These are phyloP conservation scores for Fusarium secorum DNA, from an alignment of 2,329 filamentous ascomycete species.

Conservation along the genomic window DNA sequence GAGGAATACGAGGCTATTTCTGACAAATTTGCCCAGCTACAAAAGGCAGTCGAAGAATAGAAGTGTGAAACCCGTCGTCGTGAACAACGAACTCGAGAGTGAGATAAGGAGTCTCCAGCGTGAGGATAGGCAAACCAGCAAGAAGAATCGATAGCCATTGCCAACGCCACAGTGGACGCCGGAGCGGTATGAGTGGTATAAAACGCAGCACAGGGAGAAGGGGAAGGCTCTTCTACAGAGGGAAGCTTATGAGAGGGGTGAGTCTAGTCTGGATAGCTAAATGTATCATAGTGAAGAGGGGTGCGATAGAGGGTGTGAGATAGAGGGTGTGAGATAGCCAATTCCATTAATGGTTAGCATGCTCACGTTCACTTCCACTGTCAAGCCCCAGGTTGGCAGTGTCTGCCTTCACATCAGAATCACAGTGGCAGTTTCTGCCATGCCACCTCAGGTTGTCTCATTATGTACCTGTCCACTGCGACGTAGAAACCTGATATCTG, in stretches of 20 bases:
- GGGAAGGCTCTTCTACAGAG: not conserved
- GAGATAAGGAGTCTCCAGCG: not conserved
- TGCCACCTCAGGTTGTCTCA: not conserved
- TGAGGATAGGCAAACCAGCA: no score
- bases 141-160: not conserved
- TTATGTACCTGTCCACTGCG: not conserved
- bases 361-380: not conserved
- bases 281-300: no score
- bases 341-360: not conserved
- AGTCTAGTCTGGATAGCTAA: accelerated
- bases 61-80: not conserved
- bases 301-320: accelerated
- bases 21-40: accelerated
- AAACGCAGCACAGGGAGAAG: not conserved
- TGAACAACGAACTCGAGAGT: not conserved
- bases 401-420: not conserved
- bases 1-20: not conserved
- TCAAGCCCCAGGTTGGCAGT: not conserved
- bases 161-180: not conserved
- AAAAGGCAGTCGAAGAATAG: not conserved
- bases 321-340: accelerated
- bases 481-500: not conserved
- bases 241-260: not conserved
- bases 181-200: not conserved
- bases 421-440: not conserved